Conservation (phyloP, 2,329 filamentous ascomycete genomes). For the Fusarium avenaceum region DNA sequence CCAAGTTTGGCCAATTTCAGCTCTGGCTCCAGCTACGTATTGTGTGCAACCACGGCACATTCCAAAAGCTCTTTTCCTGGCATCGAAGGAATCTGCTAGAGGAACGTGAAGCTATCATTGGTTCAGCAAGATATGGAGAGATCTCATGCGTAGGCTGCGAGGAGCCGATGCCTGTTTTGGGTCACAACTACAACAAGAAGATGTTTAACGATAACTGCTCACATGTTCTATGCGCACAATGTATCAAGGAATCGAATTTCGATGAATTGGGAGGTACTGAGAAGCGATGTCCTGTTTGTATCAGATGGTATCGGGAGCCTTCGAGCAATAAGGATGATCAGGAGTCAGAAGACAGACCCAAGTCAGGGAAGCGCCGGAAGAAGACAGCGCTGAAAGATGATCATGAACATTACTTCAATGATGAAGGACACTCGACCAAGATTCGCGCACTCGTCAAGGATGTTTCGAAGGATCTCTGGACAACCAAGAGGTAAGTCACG, state of each 20-base stretch:
- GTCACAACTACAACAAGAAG: background rate
- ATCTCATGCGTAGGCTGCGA: constrained; percentile 14
- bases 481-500: background rate
- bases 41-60: constrained; percentile 11
- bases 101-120: constrained; percentile 7
- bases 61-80: constrained; percentile 15
- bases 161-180: constrained; percentile 1
- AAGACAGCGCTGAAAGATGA: fast-evolving
- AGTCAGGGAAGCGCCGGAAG: background rate
- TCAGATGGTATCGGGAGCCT: constrained; percentile 8
- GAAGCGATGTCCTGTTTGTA: background rate
- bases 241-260: background rate
- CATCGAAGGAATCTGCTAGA: background rate
- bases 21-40: constrained; percentile 17
- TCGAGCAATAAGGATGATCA: fast-evolving
- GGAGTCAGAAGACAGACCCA: fast-evolving
- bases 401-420: constrained; percentile 8
- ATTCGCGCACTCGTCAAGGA: constrained; percentile 3
- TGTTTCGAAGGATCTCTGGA: constrained; percentile 10
- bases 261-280: fast-evolving
- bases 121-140: background rate
- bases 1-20: constrained; percentile 14
- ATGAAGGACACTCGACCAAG: background rate
- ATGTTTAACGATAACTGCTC: constrained; percentile 12
- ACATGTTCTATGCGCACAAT: constrained; percentile 1